Percentiles rank a stretch among this genome's conserved stretches.
These are phyloP conservation scores for Scedosporium boydii DNA, from an alignment of 2,329 filamentous ascomycete species.

Conservation along the genomic window DNA sequence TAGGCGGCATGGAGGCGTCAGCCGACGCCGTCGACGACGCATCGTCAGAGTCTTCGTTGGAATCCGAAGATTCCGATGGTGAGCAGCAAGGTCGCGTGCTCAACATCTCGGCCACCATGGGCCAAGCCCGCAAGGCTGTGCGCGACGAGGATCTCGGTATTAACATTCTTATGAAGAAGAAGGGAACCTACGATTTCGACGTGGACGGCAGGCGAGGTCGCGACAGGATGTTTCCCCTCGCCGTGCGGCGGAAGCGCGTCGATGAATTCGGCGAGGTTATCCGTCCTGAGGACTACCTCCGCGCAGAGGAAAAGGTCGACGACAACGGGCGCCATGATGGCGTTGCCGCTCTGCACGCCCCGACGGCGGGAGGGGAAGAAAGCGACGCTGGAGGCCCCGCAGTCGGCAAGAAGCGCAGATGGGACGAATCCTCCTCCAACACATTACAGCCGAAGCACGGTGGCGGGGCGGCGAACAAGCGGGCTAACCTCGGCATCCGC, in stretches of 20 bases:
- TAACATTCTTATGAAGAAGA: constrained; percentile 80
- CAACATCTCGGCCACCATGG: constrained; percentile 78
- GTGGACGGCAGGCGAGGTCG: constrained; percentile 84
- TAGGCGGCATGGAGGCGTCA: constrained; percentile 58
- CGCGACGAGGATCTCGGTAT: constrained; percentile 87
- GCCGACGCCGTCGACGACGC: constrained; percentile 73
- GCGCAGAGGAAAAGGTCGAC: constrained; percentile 81
- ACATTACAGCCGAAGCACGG: background rate
- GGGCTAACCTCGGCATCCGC: constrained; percentile 35
- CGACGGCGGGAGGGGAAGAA: constrained; percentile 35
- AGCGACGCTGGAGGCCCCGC: constrained; percentile 37
- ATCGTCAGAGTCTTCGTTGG: constrained; percentile 75
- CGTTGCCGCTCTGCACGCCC: constrained; percentile 4
- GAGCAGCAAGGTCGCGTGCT: constrained; percentile 88
- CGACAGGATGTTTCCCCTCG: constrained; percentile 85
- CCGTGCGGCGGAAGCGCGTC: constrained; percentile 65
- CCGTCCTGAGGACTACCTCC: constrained; percentile 83
- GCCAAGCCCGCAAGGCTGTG: constrained; percentile 73
- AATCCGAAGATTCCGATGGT: constrained; percentile 79
- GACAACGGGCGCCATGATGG: constrained; percentile 10
- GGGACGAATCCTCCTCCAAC: constrained; percentile 56
- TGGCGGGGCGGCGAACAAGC: constrained; percentile 42
- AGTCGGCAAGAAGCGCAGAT: constrained; percentile 87
- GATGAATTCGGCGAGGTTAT: constrained; percentile 96
- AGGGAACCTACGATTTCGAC: constrained; percentile 88